Evolutionary conservation across 75 land plant genomes (phyloP), one percentile per base, ranked within the genome.

Genomic region (Picea sitchensis): DNA sequence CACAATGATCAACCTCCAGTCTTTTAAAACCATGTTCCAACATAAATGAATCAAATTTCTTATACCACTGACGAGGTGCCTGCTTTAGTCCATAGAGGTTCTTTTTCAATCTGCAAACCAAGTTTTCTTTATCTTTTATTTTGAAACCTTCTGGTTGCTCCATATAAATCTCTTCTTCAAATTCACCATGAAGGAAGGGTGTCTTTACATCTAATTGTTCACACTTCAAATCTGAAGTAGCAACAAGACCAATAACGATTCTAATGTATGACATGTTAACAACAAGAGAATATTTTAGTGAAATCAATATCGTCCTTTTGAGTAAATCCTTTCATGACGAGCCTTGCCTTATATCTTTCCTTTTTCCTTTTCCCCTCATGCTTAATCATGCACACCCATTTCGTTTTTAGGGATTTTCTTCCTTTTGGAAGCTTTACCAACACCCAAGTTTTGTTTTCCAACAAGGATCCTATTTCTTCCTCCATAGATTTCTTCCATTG

Each of bases 251-350:
- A 3, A 83, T 23, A n/a, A 75, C 58, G 7, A 81, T n/a, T 18
- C 77, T 26, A 65, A 83, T 78, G 54, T 80, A 86, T 0, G 84
- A 31, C 82, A 83, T 80, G 0, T 71, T 80, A 61, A 86, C 76
- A 14, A 80, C 74, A 64, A 60, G 77, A 73, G 21, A 85, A 85
- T 3, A 65, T 85, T 34, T 82, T 81, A 54, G 47, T 72, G 63
- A 60, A 86, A 44, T 85, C 87, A 65, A 82, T 30, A 2, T 58
- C 74, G 17, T 82, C 57, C 31, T 62, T 68, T 32, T 83, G 36
- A 47, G 73, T 30, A 56, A 83, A 83, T 4, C 78, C 63, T 44
- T 83, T 80, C 6, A 76, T 79, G n/a, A 84, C 80, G 2, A 80
- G 32, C 20, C 77, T 58, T 30, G 59, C 76, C 73, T 86, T 86